Percentiles rank a stretch among this genome's conserved stretches.
These are phyloP conservation scores for Coemansia sp. DNA, from an alignment of 192 early-diverging fungal genomes.

Conservation along the genomic window DNA sequence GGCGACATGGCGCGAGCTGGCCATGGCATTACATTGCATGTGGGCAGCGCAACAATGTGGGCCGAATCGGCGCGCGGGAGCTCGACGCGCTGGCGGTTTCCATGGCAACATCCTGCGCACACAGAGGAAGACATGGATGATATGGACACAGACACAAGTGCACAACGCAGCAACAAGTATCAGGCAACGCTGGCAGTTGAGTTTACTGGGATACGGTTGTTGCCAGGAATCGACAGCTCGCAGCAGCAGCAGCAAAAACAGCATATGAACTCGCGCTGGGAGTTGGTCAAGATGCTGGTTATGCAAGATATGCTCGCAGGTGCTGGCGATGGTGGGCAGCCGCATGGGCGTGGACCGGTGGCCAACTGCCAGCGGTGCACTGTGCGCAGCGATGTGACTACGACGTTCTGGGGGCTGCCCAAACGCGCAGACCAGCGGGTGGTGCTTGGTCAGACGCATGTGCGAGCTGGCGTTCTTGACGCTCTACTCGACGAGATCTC, in stretches of 20 bases:
- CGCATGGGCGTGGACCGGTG: slow-evolving; percentile 42
- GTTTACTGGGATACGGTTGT: slow-evolving; percentile 28
- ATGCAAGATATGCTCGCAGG: slow-evolving; percentile 54
- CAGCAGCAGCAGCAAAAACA: slow-evolving; percentile 15
- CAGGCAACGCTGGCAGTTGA: slow-evolving; percentile 45
- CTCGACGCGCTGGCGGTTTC: slow-evolving; percentile 18
- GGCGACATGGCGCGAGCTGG: slow-evolving; percentile 47
- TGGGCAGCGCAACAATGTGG: slow-evolving; percentile 42
- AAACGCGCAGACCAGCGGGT: slow-evolving; percentile 49
- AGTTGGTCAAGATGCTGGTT: slow-evolving; percentile 52
- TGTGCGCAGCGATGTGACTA: slow-evolving; percentile 50
- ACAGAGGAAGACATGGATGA: slow-evolving; percentile 2
- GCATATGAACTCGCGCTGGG: slow-evolving; percentile 54
- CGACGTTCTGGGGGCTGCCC: slow-evolving; percentile 53
- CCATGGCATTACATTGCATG: slow-evolving; percentile 44
- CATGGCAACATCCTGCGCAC: neutral
- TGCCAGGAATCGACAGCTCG: slow-evolving; percentile 38
- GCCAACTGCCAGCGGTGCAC: slow-evolving; percentile 45
- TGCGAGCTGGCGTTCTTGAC: slow-evolving; percentile 42
- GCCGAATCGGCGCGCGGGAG: slow-evolving; percentile 47
- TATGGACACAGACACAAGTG: slow-evolving; percentile 9
- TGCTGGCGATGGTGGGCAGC: slow-evolving; percentile 23
- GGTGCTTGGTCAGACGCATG: slow-evolving; percentile 39
- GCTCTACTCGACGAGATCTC: slow-evolving; percentile 45
- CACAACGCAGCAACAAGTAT: slow-evolving; percentile 34